phyloP scores from a whole-genome alignment of 768 basidiomycete genomes.

The Porphyrellus cyaneotinctus region DNA sequence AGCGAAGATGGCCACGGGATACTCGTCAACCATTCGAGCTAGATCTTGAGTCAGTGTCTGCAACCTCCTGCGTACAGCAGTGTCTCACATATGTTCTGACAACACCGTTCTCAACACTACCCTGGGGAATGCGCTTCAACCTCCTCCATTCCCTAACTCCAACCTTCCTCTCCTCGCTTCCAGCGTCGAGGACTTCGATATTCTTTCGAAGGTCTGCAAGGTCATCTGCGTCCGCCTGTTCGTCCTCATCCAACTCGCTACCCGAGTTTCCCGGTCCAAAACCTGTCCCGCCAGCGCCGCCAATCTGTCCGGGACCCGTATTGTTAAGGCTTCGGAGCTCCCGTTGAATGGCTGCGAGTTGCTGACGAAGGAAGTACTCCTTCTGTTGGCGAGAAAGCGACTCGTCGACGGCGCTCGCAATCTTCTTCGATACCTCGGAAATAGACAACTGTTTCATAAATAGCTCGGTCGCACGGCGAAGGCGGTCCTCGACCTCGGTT shows the following conservation, averaged over 20 bases:
- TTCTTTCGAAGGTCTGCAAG: slow-evolving; percentile 65
- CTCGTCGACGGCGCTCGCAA: slow-evolving; percentile 76
- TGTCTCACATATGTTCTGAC: slow-evolving; percentile 71
- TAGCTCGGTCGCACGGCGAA: slow-evolving; percentile 63
- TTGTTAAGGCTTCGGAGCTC: slow-evolving; percentile 60
- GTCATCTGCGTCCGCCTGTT: slow-evolving; percentile 78
- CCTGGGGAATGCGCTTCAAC: slow-evolving; percentile 81
- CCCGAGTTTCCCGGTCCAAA: slow-evolving; percentile 25
- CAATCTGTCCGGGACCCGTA: slow-evolving; percentile 21
- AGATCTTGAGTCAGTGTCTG: slow-evolving; percentile 10
- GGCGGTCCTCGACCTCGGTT: slow-evolving; percentile 55
- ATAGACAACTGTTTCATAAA: slow-evolving; percentile 76
- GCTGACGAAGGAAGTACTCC: slow-evolving; percentile 81
- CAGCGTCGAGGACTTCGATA: slow-evolving; percentile 69
- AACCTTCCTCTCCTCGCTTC: slow-evolving; percentile 78
- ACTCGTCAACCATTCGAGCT: slow-evolving; percentile 84
- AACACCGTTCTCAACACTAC: slow-evolving; percentile 88
- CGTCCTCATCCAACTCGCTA: slow-evolving; percentile 70
- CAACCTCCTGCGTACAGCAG: neutral
- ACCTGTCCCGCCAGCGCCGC: slow-evolving; percentile 13
- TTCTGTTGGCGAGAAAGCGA: slow-evolving; percentile 86
- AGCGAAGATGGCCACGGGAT: slow-evolving; percentile 71
- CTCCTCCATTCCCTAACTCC: slow-evolving; percentile 81
- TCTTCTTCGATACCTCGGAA: slow-evolving; percentile 76
- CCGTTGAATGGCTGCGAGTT: slow-evolving; percentile 74